Percentiles rank a stretch among this genome's conserved stretches.
Evolutionary conservation across 169 alveolate species (phyloP).

Genomic region (Theileria equi): DNA sequence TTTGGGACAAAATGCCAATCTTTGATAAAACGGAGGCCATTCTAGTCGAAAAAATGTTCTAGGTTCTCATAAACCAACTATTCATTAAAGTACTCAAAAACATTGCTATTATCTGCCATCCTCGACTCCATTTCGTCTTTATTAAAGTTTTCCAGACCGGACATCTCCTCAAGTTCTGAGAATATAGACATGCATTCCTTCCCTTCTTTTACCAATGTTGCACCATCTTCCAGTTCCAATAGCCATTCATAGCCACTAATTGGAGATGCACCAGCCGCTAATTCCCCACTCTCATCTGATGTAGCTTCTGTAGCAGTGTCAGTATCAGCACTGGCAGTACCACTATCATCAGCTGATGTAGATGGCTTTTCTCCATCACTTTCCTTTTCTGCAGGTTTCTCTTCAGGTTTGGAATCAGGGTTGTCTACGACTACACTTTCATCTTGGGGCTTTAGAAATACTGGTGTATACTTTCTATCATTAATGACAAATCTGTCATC

Average conservation of each 20-base stretch:
- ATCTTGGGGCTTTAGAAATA: too few species aligned
- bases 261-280: conserved; percentile 59
- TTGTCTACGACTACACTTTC: conserved; percentile 32
- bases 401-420: conserved; percentile 21
- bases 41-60: too few species aligned
- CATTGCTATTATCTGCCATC: too few species aligned
- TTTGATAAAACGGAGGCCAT: too few species aligned
- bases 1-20: too few species aligned
- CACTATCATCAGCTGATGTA: conserved; percentile 32
- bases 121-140: too few species aligned
- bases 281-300: conserved; percentile 43
- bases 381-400: conserved; percentile 1
- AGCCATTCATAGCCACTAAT: conserved; percentile 20
- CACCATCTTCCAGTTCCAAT: conserved; percentile 11
- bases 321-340: conserved; percentile 25
- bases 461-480: too few species aligned
- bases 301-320: conserved; percentile 50
- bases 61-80: too few species aligned
- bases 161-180: conserved; percentile 21
- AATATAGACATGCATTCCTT: conserved; percentile 20
- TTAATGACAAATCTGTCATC: too few species aligned
- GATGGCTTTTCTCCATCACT: conserved; percentile 2
- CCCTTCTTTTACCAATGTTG: conserved; percentile 26
- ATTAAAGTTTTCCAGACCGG: too few species aligned
- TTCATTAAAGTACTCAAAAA: too few species aligned